Base-by-base conservation (phyloP, 1,139 yeast species). In the Pichia sp. region DNA sequence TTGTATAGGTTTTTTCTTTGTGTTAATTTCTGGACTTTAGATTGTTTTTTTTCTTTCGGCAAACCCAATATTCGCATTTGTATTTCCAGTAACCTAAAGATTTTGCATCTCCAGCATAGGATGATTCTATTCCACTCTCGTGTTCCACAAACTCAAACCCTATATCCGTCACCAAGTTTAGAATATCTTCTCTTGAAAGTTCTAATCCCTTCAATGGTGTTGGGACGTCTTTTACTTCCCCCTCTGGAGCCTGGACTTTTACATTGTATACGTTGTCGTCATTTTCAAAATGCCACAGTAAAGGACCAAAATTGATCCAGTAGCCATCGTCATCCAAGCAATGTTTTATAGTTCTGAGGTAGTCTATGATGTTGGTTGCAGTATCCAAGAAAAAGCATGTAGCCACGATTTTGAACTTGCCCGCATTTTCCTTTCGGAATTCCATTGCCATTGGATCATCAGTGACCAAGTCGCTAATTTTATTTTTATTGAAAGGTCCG, bases 241-340 rank as follows among this genome's bases (percentile, higher is more conserved):
- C 54, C 0, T 64, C 62, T 2, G 74, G 76, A 31, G 72, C 73
- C 7, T 60, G 58, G 44, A 56, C 59, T 49, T 61, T 63, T 26
- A 64, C 61, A 54, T 59, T 62, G 34, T 58, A 66, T 59, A 67
- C 64, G 30, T 68, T 70, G 30, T 67, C 70, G 50, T 79, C 81
- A 53, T 80, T 81, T 63, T 88, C 96, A 65, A 80, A 85, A 69
- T 90, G 97, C 95, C 96, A 90, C 52, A 87, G 70, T 31, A 90
- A 71, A 0, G 97, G 97, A 0, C 97, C 97, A 63, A 85, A 81
- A 67, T 90, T 90, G 55, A 89, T 75, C 96, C 97, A 90, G 13
- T 72, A 61, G 0, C 95, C 95, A 7, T 79, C 79, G 0, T 73
- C 67, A 49, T 73, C 73, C 54, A 89, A 66, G 23, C 81, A 73